Evolutionary conservation across 192 early-diverging fungal species (phyloP), one percentile per base, ranked within the genome.

Genomic region (Umbelopsis sp.): DNA sequence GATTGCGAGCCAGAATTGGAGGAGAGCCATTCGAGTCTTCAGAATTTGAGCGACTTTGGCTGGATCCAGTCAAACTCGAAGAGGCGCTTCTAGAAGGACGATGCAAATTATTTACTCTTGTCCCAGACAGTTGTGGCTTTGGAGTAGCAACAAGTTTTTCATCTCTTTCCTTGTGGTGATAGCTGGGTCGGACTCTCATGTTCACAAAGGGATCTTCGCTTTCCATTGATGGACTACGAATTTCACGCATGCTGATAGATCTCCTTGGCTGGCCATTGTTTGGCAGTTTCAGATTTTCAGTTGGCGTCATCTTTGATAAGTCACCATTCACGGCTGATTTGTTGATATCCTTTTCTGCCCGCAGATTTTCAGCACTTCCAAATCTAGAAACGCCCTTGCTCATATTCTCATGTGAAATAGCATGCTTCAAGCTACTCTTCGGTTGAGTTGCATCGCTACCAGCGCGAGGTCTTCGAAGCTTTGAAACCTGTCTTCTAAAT

Each of bases 231-330:
- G 55, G 55, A 25, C 55, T 61, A 35, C 55, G 55, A 37, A 61
- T 61, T 35, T 61, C 55, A 61, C 55, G 55, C 55, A 61, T 61
- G 16, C 55, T 61, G n/a, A 61, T 61, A 30, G 55, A 61, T 13
- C 55, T 27, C 18, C 55, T 27, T 22, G 55, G 55, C n/a, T 61
- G 55, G 11, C 55, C 27, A 61, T 61, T 61, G 55, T 61, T 61
- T 12, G 55, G 55, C 16, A 61, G 27, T 16, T 25, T 11, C 2
- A 61, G 16, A 27, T 27, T 61, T 13, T 16, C 55, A 25, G 15
- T 58, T 16, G 55, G 20, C 15, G 15, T 61, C 15, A 30, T 18
- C 18, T 25, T 35, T 0, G 30, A n/a, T 13, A n/a, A 16, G 16
- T 4, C 30, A 61, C 2, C 55, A 61, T 33, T 61, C 1, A 18